Evolutionary conservation across 164 flowering plant genomes (phyloP), one percentile per base, ranked within the genome.

Genomic region (Magnolia sinica): DNA sequence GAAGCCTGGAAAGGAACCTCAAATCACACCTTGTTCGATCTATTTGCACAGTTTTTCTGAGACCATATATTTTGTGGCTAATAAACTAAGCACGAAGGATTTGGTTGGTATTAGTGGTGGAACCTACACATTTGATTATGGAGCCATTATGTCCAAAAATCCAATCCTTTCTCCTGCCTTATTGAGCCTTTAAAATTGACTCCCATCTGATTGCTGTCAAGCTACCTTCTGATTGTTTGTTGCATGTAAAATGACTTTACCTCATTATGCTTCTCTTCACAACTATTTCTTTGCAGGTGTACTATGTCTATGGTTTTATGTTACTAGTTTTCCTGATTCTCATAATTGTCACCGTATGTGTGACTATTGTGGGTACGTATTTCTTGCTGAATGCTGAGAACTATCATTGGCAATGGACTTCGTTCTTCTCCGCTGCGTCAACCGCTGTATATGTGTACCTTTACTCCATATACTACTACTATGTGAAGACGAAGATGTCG

Each of bases 391-490:
- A 96, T 86, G 99, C 99, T 50, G 99, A 96, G 87, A 96, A 96
- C 81, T 96, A 96, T 81, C 99, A 94, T 83, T 96, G 99, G 99
- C 96, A 92, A 73, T 96, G 99, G 99, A 96, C 99, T 37, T 96
- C 99, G 24, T 96, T 96, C 85, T 92, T 88, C 86, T 96, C 99
- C n/a, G 99, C 99, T 73, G 97, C 98, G 23, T 96, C 99, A 24
- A 96, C 98, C 11, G 97, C 96, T 50, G 86, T 94, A 81, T 96
- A 96, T 73, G 99, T 94, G 52, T 96, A 89, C 87, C 83, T 96
- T 81, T 96, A 96, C 80, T 94, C 99, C 7, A 74, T 96, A 66
- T 96, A 94, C 77, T 96, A 96, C 88, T 96, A 89, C 84, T 84
- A 88, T 63, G 93, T 92, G 82, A 96, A 96, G 89, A 96, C 99